Evolutionary conservation across 1,284 basidiomycete species (phyloP).

Genomic region (Veloboletus limbatus): DNA sequence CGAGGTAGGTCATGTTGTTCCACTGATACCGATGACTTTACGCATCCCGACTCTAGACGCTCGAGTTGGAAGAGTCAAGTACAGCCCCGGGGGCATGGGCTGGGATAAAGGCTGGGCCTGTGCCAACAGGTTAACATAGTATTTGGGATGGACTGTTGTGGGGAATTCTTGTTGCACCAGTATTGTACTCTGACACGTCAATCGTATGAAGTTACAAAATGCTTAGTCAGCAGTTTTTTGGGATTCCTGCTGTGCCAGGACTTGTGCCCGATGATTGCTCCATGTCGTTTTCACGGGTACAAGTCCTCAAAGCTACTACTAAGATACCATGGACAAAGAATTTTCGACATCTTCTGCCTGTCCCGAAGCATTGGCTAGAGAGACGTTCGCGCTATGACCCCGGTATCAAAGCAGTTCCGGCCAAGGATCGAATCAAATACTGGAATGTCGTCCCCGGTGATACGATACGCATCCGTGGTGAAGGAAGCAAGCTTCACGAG

Average conservation of each 20-base stretch:
- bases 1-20: conserved; percentile 53
- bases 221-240: conserved; percentile 23
- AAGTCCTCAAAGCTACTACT: conserved; percentile 48
- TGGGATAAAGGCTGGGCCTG: conserved; percentile 25
- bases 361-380: conserved; percentile 44
- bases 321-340: conserved; percentile 56
- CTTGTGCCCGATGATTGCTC: too few relatives aligned
- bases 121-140: conserved; percentile 22
- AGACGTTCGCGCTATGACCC: conserved; percentile 35
- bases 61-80: conserved; percentile 71
- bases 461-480: conserved; percentile 65
- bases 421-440: conserved; percentile 71
- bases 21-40: neutral
- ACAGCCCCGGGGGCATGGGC: conserved; percentile 47
- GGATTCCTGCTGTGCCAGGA: too few relatives aligned
- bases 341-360: conserved; percentile 59
- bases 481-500: conserved; percentile 60
- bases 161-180: conserved; percentile 2
- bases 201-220: too few relatives aligned
- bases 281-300: conserved; percentile 40
- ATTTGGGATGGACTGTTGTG: neutral
- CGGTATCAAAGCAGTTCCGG: conserved; percentile 49
- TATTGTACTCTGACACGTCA: too few relatives aligned
- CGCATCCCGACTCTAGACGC: conserved; percentile 44
- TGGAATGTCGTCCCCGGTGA: conserved; percentile 88